Evolutionary conservation across 441 rosid species (phyloP), one percentile per base, ranked within the genome.

Genomic region (Aquilaria agallochum): DNA sequence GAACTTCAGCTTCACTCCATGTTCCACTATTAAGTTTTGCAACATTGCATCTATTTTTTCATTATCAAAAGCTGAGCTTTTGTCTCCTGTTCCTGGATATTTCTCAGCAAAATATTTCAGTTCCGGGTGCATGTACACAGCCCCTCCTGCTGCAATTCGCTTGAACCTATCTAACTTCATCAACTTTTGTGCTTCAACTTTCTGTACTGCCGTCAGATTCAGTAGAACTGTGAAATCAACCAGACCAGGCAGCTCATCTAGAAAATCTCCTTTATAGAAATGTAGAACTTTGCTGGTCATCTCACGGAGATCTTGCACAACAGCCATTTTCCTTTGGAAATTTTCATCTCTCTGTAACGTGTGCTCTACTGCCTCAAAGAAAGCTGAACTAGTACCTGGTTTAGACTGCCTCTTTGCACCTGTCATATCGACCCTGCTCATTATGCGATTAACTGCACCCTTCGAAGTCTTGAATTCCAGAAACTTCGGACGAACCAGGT

Each of bases 401-500:
- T 77, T 78, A 47, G 66, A 31, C 65, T 74, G 72, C 64, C 84
- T 92, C 74, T 58, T 84, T 36, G 52, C 69, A 1, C 75, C 80
- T 0, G 80, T 61, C 62, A 87, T 74, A 52, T 78, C 65, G 7
- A 80, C 96, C 65, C 77, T 82, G 66, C 89, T 82, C 88, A 87
- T 72, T 63, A 90, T 80, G 1, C 93, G 80, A 12, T 68, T 76
- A 31, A 74, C 72, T 32, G 81, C 72, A 50, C 71, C 63, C 48
- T 74, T 67, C 4, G 87, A 71, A 32, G 73, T 57, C 46, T 78
- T 78, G 59, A 65, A 58, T 66, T 68, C 83, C 53, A 88, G 74
- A 77, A 93, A 93, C 79, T 75, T 93, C 30, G 97, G 98, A 14
- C 87, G 85, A 45, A 93, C 90, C 11, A 93, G 91, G 46, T 93